These are phyloP conservation scores for Emericellopsis terricola DNA, from an alignment of 495 filamentous ascomycete genomes.

Conservation along the genomic window DNA sequence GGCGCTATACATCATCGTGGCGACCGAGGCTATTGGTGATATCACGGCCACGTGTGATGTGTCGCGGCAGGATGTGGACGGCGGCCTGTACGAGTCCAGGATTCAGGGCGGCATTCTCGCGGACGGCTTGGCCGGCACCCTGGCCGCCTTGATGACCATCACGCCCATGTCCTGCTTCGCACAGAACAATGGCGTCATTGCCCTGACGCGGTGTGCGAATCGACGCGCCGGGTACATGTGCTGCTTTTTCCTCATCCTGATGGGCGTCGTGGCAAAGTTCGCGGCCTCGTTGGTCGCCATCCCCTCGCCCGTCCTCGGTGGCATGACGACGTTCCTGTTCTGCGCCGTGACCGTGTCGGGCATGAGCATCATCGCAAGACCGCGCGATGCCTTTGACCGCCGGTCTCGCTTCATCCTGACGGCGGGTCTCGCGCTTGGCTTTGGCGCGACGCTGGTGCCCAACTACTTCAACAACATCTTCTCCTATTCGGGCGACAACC, in stretches of 20 bases:
- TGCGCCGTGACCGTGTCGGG: conserved; percentile 70
- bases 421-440: conserved; percentile 55
- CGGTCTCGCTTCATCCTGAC: conserved; percentile 83
- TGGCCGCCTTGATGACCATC: conserved; percentile 71
- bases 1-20: conserved; percentile 73
- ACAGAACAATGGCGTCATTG: conserved; percentile 88
- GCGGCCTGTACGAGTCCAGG: conserved; percentile 63
- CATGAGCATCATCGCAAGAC: conserved; percentile 61
- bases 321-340: conserved; percentile 91
- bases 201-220: conserved; percentile 77
- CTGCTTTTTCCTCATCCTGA: conserved; percentile 68
- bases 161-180: conserved; percentile 62
- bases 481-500: conserved; percentile 49
- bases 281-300: conserved; percentile 77
- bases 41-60: conserved; percentile 66
- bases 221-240: conserved; percentile 63
- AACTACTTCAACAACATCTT: conserved; percentile 64
- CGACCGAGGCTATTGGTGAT: conserved; percentile 80
- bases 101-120: conserved; percentile 82
- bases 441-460: conserved; percentile 68
- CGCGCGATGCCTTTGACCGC: conserved; percentile 50
- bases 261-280: conserved; percentile 86
- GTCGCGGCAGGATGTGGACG: conserved; percentile 66
- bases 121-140: conserved; percentile 66
- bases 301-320: conserved; percentile 63